phyloP scores from a whole-genome alignment of 768 basidiomycete species.

The Amanita fuliginea region DNA sequence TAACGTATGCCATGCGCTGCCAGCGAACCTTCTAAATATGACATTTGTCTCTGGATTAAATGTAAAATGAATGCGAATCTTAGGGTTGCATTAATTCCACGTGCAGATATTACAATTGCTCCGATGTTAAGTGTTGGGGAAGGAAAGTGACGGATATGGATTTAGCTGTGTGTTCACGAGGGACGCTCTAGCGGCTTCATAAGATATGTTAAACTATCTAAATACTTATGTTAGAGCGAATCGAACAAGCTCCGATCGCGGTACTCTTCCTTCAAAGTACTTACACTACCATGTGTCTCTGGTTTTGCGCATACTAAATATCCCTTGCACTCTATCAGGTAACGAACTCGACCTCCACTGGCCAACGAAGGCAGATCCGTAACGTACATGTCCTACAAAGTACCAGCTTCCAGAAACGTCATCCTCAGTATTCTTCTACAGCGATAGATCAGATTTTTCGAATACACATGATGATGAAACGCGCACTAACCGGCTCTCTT shows the following conservation, averaged over 20 bases:
- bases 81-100: background rate
- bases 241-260: too few relatives aligned
- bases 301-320: slow-evolving; percentile 46
- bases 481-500: slow-evolving; percentile 45
- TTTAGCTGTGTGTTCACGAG: background rate
- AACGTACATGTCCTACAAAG: slow-evolving; percentile 45
- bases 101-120: background rate
- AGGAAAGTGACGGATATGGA: background rate
- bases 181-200: too few relatives aligned
- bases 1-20: background rate
- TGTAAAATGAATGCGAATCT: slow-evolving; percentile 1
- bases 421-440: slow-evolving; percentile 30
- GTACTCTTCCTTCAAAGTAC: background rate
- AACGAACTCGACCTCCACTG: slow-evolving; percentile 33
- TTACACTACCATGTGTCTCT: slow-evolving; percentile 9
- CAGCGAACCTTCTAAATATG: background rate
- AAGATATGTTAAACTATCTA: too few relatives aligned
- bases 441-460: background rate
- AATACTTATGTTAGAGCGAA: too few relatives aligned
- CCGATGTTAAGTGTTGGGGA: background rate
- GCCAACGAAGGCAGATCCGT: slow-evolving; percentile 40
- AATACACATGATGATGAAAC: background rate
- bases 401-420: slow-evolving; percentile 37
- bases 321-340: slow-evolving; percentile 29
- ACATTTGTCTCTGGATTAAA: background rate